Percentiles rank a stretch among this genome's conserved stretches.
phyloP scores from a whole-genome alignment of 2,329 filamentous ascomycete genomes.

The Cordyceps pruinosa region DNA sequence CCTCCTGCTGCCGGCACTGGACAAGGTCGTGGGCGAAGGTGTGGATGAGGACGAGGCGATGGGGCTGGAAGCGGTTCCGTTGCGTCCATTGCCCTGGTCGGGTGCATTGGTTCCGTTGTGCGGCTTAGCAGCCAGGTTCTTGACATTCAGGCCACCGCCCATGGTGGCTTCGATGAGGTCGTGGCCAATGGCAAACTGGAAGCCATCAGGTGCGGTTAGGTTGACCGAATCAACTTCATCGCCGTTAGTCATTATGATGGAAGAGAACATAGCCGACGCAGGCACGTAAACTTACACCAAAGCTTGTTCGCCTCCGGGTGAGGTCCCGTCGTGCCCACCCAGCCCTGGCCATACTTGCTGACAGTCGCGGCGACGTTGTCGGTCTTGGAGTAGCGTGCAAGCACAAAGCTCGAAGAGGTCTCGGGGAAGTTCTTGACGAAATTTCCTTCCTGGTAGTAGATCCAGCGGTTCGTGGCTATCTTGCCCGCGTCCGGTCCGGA shows the following conservation, averaged over 20 bases:
- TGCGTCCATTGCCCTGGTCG: neutral
- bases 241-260: neutral
- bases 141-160: slow-evolving; percentile 3
- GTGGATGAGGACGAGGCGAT: neutral
- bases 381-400: slow-evolving; percentile 19
- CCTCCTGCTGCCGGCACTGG: neutral
- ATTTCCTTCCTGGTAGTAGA: slow-evolving; percentile 23
- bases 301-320: slow-evolving; percentile 20
- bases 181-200: slow-evolving; percentile 18
- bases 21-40: neutral
- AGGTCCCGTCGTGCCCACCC: slow-evolving; percentile 20
- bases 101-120: neutral
- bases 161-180: slow-evolving; percentile 19
- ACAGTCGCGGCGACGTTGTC: slow-evolving; percentile 20
- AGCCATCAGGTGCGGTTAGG: slow-evolving; percentile 19
- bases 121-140: neutral
- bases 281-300: slow-evolving; percentile 19
- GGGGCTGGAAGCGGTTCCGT: neutral
- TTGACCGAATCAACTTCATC: slow-evolving; percentile 10
- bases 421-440: slow-evolving; percentile 15
- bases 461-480: slow-evolving; percentile 16
- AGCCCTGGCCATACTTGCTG: slow-evolving; percentile 18
- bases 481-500: slow-evolving; percentile 10
- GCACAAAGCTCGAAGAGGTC: slow-evolving; percentile 6
- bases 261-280: neutral